phyloP scores from a whole-genome alignment of 78 protist genomes.

The Neovahlkampfia damariscottae region DNA sequence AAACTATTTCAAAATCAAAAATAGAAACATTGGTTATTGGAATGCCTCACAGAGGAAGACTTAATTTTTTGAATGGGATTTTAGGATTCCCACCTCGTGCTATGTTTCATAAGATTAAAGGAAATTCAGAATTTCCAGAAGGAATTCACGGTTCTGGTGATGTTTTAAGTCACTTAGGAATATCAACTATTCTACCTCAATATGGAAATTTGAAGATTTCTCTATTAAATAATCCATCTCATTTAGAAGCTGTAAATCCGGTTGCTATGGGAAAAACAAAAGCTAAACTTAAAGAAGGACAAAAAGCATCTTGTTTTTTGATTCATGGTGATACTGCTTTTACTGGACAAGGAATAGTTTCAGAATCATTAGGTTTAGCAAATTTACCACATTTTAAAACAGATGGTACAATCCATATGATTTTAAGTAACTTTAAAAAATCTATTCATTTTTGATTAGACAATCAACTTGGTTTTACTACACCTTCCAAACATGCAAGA shows the following conservation, averaged over 20 bases:
- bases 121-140: constrained; percentile 7
- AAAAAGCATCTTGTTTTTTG: constrained; percentile 9
- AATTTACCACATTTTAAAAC: constrained; percentile 45
- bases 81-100: constrained; percentile 66
- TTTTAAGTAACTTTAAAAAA: no score
- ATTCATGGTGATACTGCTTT: constrained; percentile 89
- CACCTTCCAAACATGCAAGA: constrained; percentile 35
- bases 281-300: constrained; percentile 39
- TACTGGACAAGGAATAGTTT: constrained; percentile 85
- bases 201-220: constrained; percentile 34
- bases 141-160: constrained; percentile 69
- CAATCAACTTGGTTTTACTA: constrained; percentile 83
- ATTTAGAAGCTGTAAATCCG: constrained; percentile 91
- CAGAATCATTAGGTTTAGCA: constrained; percentile 59
- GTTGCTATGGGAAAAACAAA: constrained; percentile 86
- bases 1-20: background rate
- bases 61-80: constrained; percentile 75
- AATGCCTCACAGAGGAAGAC: constrained; percentile 96
- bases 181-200: constrained; percentile 2
- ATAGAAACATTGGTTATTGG: constrained; percentile 59
- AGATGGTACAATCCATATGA: constrained; percentile 73
- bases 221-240: constrained; percentile 92
- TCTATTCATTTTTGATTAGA: no score
- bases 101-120: constrained; percentile 74
- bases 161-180: constrained; percentile 78